Conservation (phyloP, 768 basidiomycete genomes). For the Nidularia pulvinata region DNA sequence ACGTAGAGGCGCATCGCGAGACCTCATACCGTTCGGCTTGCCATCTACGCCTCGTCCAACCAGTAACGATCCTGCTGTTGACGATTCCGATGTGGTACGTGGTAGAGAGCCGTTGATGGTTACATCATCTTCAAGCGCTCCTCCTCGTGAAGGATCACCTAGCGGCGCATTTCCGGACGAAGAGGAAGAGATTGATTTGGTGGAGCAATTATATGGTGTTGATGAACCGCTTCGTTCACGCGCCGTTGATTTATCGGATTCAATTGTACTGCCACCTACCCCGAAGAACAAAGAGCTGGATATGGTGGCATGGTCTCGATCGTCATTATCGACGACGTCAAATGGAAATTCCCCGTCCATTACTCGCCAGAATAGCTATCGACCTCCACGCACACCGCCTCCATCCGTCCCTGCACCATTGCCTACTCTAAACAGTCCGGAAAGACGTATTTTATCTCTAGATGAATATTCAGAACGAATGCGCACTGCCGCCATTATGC, state of each 20-base stretch:
- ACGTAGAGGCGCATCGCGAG: slow-evolving; percentile 54
- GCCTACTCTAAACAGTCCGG: slow-evolving; percentile 7
- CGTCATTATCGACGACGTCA: slow-evolving; percentile 38
- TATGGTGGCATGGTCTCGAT: slow-evolving; percentile 78
- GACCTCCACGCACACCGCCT: slow-evolving; percentile 5
- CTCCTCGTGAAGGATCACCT: slow-evolving; percentile 16
- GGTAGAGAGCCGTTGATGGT: slow-evolving; percentile 10
- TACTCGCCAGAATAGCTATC: neutral
- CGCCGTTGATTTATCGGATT: slow-evolving; percentile 79
- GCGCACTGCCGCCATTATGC: slow-evolving; percentile 98
- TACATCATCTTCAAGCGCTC: neutral
- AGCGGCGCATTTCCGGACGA: slow-evolving; percentile 13
- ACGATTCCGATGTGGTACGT: slow-evolving; percentile 24
- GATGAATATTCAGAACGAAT: slow-evolving; percentile 99
- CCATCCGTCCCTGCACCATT: slow-evolving; percentile 5
- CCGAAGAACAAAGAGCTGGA: slow-evolving; percentile 93
- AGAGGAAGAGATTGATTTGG: slow-evolving; percentile 93
- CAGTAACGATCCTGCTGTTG: slow-evolving; percentile 12
- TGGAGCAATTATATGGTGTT: slow-evolving; percentile 92
- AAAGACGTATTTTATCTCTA: slow-evolving; percentile 58
- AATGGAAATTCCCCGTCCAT: slow-evolving; percentile 13
- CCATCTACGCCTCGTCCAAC: slow-evolving; percentile 13
- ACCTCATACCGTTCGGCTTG: slow-evolving; percentile 44
- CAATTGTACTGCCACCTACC: slow-evolving; percentile 76
- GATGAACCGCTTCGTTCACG: slow-evolving; percentile 71